phyloP scores from a whole-genome alignment of 805 yeast genomes.

The Wickerhamomyces ciferrii region DNA sequence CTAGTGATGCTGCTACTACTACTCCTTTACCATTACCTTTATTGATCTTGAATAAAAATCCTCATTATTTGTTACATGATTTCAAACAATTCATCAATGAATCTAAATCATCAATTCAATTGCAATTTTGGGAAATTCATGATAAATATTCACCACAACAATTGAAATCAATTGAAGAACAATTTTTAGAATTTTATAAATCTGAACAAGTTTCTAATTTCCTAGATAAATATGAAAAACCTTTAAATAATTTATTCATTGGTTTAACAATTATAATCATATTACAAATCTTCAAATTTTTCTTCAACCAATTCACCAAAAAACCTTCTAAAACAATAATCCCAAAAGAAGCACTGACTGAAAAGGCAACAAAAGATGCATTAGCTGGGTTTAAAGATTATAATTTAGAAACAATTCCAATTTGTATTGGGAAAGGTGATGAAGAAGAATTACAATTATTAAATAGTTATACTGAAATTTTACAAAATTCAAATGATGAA shows the following conservation, averaged over 20 bases:
- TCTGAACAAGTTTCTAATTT: background rate
- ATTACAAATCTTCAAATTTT: background rate
- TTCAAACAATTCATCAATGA: background rate
- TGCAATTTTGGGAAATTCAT: background rate
- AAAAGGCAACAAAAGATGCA: background rate
- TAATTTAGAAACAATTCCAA: conserved; percentile 3
- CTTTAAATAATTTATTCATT: background rate
- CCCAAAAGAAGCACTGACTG: background rate
- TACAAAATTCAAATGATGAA: background rate
- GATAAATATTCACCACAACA: background rate
- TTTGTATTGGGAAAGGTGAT: conserved; percentile 6
- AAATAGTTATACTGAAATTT: background rate
- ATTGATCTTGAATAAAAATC: background rate
- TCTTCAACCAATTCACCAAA: background rate
- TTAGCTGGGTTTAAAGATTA: background rate
- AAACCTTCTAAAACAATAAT: background rate
- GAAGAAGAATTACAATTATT: conserved; percentile 2
- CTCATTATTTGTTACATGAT: background rate
- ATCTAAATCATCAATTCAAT: background rate
- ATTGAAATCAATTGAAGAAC: background rate
- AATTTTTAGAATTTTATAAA: background rate
- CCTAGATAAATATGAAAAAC: background rate
- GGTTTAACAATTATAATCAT: background rate
- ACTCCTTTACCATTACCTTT: background rate
- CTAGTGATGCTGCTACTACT: too few species aligned